Base-by-base conservation (phyloP, 495 filamentous ascomycete species). In the Halenospora varia region DNA sequence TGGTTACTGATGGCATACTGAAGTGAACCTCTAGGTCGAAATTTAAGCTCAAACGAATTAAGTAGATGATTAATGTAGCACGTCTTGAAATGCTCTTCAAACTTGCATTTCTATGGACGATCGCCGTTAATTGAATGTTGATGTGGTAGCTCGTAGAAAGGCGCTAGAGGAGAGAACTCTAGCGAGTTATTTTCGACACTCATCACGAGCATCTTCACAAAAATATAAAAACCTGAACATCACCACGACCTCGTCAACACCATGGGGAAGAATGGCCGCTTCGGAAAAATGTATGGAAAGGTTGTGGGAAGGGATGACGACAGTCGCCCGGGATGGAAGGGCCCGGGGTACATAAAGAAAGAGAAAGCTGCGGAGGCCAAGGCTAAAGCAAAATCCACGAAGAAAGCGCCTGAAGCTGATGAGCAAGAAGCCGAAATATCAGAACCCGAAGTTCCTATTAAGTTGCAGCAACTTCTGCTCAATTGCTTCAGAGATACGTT, bases 401-500 rank as follows among this genome's bases (percentile, higher is more conserved):
- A 3, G 55, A 9, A 55, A 47, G 39, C 15, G 46, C 39, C 68
- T 10, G 19, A 51, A 4, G 24, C 47, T 20, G 23, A 48, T 2
- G 35, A n/a, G 6, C n/a, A 25, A 9, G 13, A 35, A 0, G 23
- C 51, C 6, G 11, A n/a, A 10, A 13, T 25, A 1, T 22, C 24
- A 40, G 51, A 53, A 18, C 40, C 18, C 1, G 17, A 41, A 6
- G 68, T 77, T 45, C 74, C 80, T 0, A 13, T 78, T 1, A 70
- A 78, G 35, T 69, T 89, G 2, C 88, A 94, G 59, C 92, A 96
- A 64, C 73, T 77, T 18, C 75, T 92, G 10, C 76, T 96, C n/a
- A 79, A 92, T 58, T 73, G 93, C 62, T 96, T 96, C 77, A 78
- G 75, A 53, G 68, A 74, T 52, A 73, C 87, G 8, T 86, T 95